A percentile compares a stretch with the other conserved stretches of the same genome.
Conservation (phyloP, 176 grass and related monocot species). For the Lolium rigidum region DNA sequence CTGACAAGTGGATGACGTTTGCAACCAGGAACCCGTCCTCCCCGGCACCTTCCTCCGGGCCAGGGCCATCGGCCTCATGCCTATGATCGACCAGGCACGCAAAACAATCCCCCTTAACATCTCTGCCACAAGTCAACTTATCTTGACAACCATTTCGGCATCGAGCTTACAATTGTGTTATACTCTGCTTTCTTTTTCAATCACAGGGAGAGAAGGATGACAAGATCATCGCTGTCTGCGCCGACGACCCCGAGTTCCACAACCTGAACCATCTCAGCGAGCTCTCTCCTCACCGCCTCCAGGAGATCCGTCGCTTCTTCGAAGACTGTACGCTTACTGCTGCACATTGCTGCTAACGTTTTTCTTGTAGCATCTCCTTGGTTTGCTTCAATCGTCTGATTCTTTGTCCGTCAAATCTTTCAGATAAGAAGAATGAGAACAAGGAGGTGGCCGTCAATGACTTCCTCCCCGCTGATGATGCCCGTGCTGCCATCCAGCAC, state of each 20-base stretch:
- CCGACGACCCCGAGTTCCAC: constrained; percentile 91
- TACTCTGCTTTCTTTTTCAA: neutral
- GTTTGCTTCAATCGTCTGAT: neutral
- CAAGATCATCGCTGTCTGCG: constrained; percentile 94
- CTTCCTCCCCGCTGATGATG: constrained; percentile 67
- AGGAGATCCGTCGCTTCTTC: constrained; percentile 88
- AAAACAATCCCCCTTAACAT: neutral
- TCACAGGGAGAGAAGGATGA: constrained; percentile 84
- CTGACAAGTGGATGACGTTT: neutral
- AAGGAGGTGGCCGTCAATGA: constrained; percentile 94
- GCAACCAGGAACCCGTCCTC: constrained; percentile 60
- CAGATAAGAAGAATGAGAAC: constrained; percentile 99
- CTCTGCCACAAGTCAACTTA: neutral
- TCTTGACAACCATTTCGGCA: neutral
- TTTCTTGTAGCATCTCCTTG: neutral
- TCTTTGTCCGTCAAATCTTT: constrained; percentile 28
- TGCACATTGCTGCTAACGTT: neutral
- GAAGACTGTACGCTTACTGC: constrained; percentile 67
- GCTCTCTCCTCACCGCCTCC: constrained; percentile 82
- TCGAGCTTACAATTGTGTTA: neutral
- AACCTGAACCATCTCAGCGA: constrained; percentile 74
- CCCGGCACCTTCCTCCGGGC: constrained; percentile 74
- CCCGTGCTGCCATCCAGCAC: constrained; percentile 77
- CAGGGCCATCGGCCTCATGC: constrained; percentile 85
- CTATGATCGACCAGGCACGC: constrained; percentile 74